Evolutionary conservation across 2,329 filamentous ascomycete genomes (phyloP), one percentile per base, ranked within the genome.

Genomic region (Myotisia sp.): DNA sequence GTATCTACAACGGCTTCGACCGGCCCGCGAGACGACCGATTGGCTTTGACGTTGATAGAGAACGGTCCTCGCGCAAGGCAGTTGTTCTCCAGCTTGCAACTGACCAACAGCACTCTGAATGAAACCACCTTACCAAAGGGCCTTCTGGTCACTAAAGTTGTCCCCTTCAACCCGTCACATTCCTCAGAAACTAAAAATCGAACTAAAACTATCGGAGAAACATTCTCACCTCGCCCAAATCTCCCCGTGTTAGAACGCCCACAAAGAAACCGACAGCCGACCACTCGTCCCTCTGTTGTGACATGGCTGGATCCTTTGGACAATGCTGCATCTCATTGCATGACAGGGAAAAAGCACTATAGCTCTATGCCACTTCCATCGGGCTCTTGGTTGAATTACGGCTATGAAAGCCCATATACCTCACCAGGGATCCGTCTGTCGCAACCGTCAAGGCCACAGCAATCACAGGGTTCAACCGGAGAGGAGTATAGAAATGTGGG

Each of bases 11-110:
- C 8, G 9, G 16, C 27, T 16, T 21, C 33, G 14, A 14, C 28
- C 8, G 26, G 17, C 33, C 12, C 56, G 22, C 50, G 63, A 44
- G 54, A 69, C 43, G 56, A 69, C 36, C 68, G 64, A 41, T 61
- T 74, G 10, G 76, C 87, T 4, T 63, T 94, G 38, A 87, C 82
- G 1, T 63, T 92, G 1, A 77, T 76, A 44, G 84, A 82, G 36
- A 79, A 76, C 44, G 79, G 79, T 26, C 74, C 77, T 2, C 74
- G 75, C 29, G 70, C 80, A 22, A 78, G 76, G 45, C 80, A 87
- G 40, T 64, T 94, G 3, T 94, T 90, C 53, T 92, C 87, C 3
- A 92, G 86, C 54, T 63, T 93, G 32, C 81, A 79, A 43, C 58
- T 6, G 43, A 49, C 5, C 43, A 46, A 34, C 48, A 51, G 16